phyloP scores from a whole-genome alignment of 2,329 filamentous ascomycete genomes.

The Aspergillus brasiliensis region DNA sequence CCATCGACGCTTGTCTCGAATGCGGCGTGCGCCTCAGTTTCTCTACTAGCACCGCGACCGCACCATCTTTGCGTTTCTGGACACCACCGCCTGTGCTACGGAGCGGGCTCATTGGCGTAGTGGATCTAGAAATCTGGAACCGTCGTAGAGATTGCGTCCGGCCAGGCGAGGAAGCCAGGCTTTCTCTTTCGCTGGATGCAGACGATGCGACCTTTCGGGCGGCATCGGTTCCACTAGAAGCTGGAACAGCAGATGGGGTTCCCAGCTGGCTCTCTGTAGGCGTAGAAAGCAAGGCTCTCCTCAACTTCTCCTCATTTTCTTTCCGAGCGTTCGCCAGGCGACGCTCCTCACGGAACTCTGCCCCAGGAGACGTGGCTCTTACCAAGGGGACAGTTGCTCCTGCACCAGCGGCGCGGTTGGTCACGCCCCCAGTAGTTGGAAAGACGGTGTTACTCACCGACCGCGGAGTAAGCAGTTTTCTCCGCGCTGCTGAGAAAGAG shows the following conservation, averaged over 20 bases:
- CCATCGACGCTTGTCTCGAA: conserved; percentile 36
- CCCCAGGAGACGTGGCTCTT: conserved; percentile 45
- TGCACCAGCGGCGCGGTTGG: conserved; percentile 15
- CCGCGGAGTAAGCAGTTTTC: conserved; percentile 33
- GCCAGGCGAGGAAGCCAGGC: conserved; percentile 21
- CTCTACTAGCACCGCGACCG: conserved; percentile 44
- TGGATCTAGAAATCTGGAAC: conserved; percentile 44
- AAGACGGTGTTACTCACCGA: conserved; percentile 38
- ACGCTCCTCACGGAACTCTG: conserved; percentile 41
- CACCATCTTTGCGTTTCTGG: conserved; percentile 37
- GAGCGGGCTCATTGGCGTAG: conserved; percentile 27
- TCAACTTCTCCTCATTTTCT: conserved; percentile 34
- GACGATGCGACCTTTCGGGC: conserved; percentile 8
- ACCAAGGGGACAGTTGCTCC: conserved; percentile 41
- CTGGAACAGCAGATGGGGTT: conserved; percentile 1
- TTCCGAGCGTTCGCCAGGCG: conserved; percentile 30
- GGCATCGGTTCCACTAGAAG: not conserved
- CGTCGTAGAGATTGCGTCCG: conserved; percentile 33
- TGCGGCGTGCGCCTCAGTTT: conserved; percentile 37
- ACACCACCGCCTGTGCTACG: conserved; percentile 35
- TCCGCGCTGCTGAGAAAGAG: conserved; percentile 25
- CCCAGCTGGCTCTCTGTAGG: conserved; percentile 9
- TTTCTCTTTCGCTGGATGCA: conserved; percentile 16
- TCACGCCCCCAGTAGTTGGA: conserved; percentile 14
- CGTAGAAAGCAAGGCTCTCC: conserved; percentile 29